Conservation (phyloP, 768 basidiomycete genomes). For the Leccinum boreale region DNA sequence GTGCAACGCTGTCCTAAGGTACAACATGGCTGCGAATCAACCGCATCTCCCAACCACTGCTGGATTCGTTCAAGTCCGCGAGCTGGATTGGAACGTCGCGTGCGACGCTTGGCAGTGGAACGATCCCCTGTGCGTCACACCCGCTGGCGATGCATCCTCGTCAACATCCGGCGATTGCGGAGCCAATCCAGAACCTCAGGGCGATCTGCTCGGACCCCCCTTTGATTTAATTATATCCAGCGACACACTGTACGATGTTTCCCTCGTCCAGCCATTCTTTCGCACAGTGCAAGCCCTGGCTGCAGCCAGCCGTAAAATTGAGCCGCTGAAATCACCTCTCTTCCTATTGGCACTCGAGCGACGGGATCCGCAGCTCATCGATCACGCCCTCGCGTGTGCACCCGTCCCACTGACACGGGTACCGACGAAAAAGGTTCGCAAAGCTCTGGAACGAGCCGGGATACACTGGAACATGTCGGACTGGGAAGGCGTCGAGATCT, state of each 20-base stretch:
- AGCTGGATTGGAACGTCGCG: slow-evolving; percentile 67
- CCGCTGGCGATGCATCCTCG: slow-evolving; percentile 29
- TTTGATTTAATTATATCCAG: slow-evolving; percentile 80
- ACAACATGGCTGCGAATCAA: slow-evolving; percentile 57
- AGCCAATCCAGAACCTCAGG: slow-evolving; percentile 8
- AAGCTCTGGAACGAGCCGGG: slow-evolving; percentile 56
- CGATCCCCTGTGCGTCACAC: slow-evolving; percentile 29
- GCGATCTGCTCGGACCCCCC: slow-evolving; percentile 41
- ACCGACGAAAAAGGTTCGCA: slow-evolving; percentile 53
- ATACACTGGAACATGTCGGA: slow-evolving; percentile 62
- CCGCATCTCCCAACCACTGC: slow-evolving; percentile 28
- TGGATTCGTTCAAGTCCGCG: slow-evolving; percentile 54
- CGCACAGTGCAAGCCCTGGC: slow-evolving; percentile 59
- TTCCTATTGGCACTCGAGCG: slow-evolving; percentile 64
- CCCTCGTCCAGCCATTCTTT: slow-evolving; percentile 67
- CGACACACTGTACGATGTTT: slow-evolving; percentile 72
- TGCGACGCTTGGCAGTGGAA: slow-evolving; percentile 58
- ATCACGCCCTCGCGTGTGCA: slow-evolving; percentile 56
- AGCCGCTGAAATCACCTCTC: background rate
- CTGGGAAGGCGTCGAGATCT: slow-evolving; percentile 83
- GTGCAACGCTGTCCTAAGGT: slow-evolving; percentile 55
- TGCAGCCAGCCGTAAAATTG: slow-evolving; percentile 7
- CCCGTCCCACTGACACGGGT: slow-evolving; percentile 58
- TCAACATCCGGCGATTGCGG: slow-evolving; percentile 9
- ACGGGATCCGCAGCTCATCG: slow-evolving; percentile 67